Evolutionary conservation across 345 rosid species (phyloP), one percentile per base, ranked within the genome.

Genomic region (Linum tenue): DNA sequence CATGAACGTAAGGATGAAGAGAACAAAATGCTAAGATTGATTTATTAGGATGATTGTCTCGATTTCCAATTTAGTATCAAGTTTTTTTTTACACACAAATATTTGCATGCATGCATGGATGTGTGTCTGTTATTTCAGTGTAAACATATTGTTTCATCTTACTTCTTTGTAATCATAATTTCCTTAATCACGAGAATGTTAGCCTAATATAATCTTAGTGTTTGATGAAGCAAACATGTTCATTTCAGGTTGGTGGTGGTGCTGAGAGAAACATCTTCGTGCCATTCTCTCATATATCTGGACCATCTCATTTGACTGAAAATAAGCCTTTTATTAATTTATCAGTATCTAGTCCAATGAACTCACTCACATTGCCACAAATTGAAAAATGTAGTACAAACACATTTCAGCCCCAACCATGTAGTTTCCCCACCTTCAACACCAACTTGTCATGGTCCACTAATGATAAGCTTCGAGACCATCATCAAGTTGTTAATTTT

Each of bases 181-280:
- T 22, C 31, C 31, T 22, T 22, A 22, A 22, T 22, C 31, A 22
- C 31, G 31, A 22, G 31, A 22, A 22, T 22, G 31, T 22, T 22
- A 22, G 31, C 31, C 31, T 22, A 22, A 22, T 22, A 22, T 22
- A 22, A 22, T 22, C 31, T 22, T 22, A 22, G 31, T 22, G 31
- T 22, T 22, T 22, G 31, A 22, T 22, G 31, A 22, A 22, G 31
- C 31, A 22, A 22, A 22, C 31, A 22, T 22, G 31, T 64, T 66
- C 40, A 59, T 70, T 15, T 66, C 69, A 59, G 64, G 62, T 86
- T 90, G 79, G 72, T 50, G 80, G 72, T 72, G 77, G 78, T 67
- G 71, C 55, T 39, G 83, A 83, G 68, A 82, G 72, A 72, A 78
- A 70, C 35, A 60, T 62, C 60, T 67, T 72, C 65, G 62, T 67